Evolutionary conservation across 768 basidiomycete species (phyloP).

Genomic region (Rhizopogon vulgaris): DNA sequence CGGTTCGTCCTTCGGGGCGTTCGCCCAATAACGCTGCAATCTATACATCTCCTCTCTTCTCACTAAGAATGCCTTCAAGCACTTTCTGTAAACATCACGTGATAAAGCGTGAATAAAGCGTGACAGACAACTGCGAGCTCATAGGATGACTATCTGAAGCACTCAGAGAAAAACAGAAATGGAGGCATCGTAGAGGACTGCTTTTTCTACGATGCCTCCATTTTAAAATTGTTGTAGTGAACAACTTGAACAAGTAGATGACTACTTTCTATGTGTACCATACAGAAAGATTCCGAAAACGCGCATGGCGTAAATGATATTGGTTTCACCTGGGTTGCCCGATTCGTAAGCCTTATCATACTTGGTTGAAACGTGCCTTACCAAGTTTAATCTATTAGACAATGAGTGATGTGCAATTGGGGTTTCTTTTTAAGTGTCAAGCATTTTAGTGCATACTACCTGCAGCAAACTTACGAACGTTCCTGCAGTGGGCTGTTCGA

Average conservation of each 20-base stretch:
- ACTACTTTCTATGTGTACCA: not conserved
- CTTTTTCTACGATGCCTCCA: not conserved
- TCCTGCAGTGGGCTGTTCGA: not conserved
- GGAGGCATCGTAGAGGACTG: not conserved
- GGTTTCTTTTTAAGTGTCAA: not conserved
- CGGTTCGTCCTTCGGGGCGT: too few relatives aligned
- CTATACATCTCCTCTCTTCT: too few relatives aligned
- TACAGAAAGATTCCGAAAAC: not conserved
- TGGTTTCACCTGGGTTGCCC: too few relatives aligned
- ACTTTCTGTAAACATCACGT: too few relatives aligned
- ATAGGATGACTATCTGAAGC: not conserved
- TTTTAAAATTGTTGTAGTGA: not conserved
- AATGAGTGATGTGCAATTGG: slow-evolving; percentile 7
- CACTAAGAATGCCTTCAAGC: too few relatives aligned
- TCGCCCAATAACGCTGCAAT: too few relatives aligned
- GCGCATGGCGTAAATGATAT: too few relatives aligned
- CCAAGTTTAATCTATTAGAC: too few relatives aligned
- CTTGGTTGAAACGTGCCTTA: too few relatives aligned
- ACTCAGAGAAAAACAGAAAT: not conserved
- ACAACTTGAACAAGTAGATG: not conserved
- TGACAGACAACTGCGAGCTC: too few relatives aligned
- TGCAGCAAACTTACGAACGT: not conserved
- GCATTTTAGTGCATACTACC: not conserved
- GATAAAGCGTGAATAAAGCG: too few relatives aligned
- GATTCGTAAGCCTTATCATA: too few relatives aligned